These are phyloP conservation scores for Leccinum aurantiacum DNA, from an alignment of 768 basidiomycete species.

Conservation along the genomic window DNA sequence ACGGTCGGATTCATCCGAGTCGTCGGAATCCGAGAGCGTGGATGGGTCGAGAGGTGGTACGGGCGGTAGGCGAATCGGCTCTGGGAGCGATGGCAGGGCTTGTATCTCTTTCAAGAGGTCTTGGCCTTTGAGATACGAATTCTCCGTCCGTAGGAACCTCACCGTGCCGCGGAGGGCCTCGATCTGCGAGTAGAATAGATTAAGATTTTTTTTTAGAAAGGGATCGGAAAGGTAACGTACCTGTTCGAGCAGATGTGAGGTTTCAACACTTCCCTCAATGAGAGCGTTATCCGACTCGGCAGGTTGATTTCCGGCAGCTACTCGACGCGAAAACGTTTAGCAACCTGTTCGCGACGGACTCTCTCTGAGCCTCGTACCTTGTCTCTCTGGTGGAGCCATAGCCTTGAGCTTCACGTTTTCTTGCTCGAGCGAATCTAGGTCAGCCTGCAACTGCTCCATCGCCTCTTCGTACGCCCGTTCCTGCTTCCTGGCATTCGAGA, in stretches of 20 bases:
- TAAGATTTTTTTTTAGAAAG: neutral
- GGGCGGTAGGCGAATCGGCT: slow-evolving; percentile 45
- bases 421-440: slow-evolving; percentile 82
- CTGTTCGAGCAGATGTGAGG: slow-evolving; percentile 86
- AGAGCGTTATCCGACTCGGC: slow-evolving; percentile 61
- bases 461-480: slow-evolving; percentile 91
- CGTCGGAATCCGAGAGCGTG: slow-evolving; percentile 62
- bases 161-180: slow-evolving; percentile 90
- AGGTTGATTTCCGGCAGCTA: slow-evolving; percentile 49
- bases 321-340: slow-evolving; percentile 3
- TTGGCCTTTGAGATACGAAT: slow-evolving; percentile 90
- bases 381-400: slow-evolving; percentile 63
- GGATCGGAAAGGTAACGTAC: slow-evolving; percentile 36
- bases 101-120: slow-evolving; percentile 85
- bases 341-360: neutral
- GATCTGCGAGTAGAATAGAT: slow-evolving; percentile 50
- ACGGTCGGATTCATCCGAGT: slow-evolving; percentile 59
- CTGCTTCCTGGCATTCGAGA: slow-evolving; percentile 81
- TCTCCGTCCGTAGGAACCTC: slow-evolving; percentile 90
- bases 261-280: slow-evolving; percentile 81
- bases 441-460: slow-evolving; percentile 88
- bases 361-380: slow-evolving; percentile 46
- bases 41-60: slow-evolving; percentile 73
- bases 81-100: slow-evolving; percentile 63
- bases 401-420: slow-evolving; percentile 85